These are phyloP conservation scores for Neonectria magnoliae DNA, from an alignment of 2,329 filamentous ascomycete species.

Conservation along the genomic window DNA sequence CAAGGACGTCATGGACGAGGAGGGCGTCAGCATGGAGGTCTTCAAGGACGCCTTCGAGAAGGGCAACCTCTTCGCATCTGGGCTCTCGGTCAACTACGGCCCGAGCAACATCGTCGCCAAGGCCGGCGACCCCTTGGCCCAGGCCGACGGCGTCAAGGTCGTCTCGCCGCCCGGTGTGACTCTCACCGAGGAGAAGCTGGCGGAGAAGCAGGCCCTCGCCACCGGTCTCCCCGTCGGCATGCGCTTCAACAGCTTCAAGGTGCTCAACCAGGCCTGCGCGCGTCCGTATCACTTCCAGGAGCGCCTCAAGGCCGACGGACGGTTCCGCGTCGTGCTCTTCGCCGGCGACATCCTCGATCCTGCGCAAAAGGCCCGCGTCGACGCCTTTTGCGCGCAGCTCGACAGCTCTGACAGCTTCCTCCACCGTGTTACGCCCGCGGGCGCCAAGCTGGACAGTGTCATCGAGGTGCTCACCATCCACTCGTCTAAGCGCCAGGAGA, in stretches of 20 bases:
- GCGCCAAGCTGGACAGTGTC: constrained; percentile 43
- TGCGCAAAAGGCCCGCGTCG: constrained; percentile 56
- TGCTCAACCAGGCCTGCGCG: constrained; percentile 66
- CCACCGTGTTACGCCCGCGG: constrained; percentile 41
- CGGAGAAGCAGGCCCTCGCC: constrained; percentile 44
- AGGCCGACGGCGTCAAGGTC: not conserved
- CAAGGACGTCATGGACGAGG: constrained; percentile 69
- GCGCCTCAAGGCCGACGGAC: constrained; percentile 64
- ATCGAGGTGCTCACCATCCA: constrained; percentile 72
- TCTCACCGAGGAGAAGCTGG: not conserved
- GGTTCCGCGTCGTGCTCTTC: constrained; percentile 70
- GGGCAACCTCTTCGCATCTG: constrained; percentile 55
- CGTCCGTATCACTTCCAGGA: constrained; percentile 69
- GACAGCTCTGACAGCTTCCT: constrained; percentile 55
- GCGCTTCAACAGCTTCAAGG: constrained; percentile 67
- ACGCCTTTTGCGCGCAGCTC: constrained; percentile 55
- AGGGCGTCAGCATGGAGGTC: constrained; percentile 68
- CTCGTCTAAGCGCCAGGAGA: constrained; percentile 57
- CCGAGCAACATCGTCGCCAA: constrained; percentile 29
- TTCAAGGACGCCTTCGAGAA: constrained; percentile 71
- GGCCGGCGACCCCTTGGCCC: not conserved
- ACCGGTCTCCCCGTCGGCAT: constrained; percentile 59
- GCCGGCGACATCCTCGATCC: constrained; percentile 63
- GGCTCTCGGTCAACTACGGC: constrained; percentile 25
- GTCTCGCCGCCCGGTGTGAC: not conserved